phyloP scores from a whole-genome alignment of 305 asterid species.

The Fraxinus sp. region DNA sequence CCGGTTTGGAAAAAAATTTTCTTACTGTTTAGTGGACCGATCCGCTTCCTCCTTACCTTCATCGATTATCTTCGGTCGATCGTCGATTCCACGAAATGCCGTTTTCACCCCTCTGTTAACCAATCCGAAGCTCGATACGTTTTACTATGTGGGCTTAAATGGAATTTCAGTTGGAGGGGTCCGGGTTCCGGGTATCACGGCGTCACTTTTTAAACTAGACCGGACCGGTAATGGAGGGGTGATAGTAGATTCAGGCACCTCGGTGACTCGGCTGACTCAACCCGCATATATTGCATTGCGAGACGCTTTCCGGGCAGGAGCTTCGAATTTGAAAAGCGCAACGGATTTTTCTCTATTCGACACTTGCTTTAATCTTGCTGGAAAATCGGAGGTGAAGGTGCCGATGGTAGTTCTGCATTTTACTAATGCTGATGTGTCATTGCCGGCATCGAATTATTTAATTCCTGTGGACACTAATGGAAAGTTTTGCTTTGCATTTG shows the following conservation, averaged over 20 bases:
- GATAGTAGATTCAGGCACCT: constrained; percentile 63
- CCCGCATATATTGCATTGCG: constrained; percentile 49
- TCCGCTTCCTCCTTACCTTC: constrained; percentile 46
- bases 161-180: constrained; percentile 60
- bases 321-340: constrained; percentile 36
- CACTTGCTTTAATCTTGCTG: constrained; percentile 55
- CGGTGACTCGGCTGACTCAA: constrained; percentile 52
- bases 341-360: constrained; percentile 47
- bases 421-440: constrained; percentile 39
- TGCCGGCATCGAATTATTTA: constrained; percentile 52
- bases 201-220: constrained; percentile 44
- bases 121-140: constrained; percentile 46
- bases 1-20: constrained; percentile 46
- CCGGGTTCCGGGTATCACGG: constrained; percentile 34
- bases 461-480: constrained; percentile 48
- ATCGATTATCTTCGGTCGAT: constrained; percentile 43
- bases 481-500: constrained; percentile 61
- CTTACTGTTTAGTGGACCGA: constrained; percentile 59
- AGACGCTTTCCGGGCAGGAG: constrained; percentile 45
- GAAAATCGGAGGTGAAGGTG: constrained; percentile 45
- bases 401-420: constrained; percentile 65
- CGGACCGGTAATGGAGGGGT: constrained; percentile 52
- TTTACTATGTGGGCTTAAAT: constrained; percentile 42
- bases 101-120: constrained; percentile 44
- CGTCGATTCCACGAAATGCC: constrained; percentile 43